Base-by-base conservation (phyloP, 2,329 filamentous ascomycete genomes). In the Fusarium acutatum region DNA sequence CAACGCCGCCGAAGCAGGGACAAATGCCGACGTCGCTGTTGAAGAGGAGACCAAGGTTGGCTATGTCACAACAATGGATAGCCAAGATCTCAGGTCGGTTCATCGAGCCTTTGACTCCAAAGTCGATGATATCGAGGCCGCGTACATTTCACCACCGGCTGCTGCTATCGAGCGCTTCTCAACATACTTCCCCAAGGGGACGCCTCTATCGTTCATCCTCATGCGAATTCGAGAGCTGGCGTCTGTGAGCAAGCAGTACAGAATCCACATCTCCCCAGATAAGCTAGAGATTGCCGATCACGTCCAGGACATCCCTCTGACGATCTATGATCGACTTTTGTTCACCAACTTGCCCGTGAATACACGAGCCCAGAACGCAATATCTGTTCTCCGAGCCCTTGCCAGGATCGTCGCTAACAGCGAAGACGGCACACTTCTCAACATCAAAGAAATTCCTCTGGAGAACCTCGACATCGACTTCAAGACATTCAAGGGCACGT, bases 171-270 rank as follows among this genome's bases (percentile, higher is more conserved):
- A 96, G 78, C 88, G 89, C 13, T 96, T 98, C 79, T 88, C 93
- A 3, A 88, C 89, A 6, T 96, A 96, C 79, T 97, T 97, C 77
- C 94, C 95, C 1, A 88, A 90, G 0, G 88, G 89, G 11, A 95
- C 94, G 1, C 94, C 95, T 0, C 93, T 98, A 75, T 92, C 91
- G 72, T 97, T 95, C 78, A 91, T 98, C 67, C 82, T 98, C 63
- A 86, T 91, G 69, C 92, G 93, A 6, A 85, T 98, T 54, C 87
- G 92, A 70, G 91, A 94, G 63, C 86, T 96, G 14, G 88, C 90
- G 5, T 84, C 86, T 34, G 84, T 93, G 15, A 89, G 91, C 60
- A 82, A 87, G 0, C 87, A 88, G 3, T 98, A 94, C 81, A 90
- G 92, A 72, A 83, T 98, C 75, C 83, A 86, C 18, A 81, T 94